Conservation (phyloP, 805 yeast genomes). For the Hanseniaspora singularis region DNA sequence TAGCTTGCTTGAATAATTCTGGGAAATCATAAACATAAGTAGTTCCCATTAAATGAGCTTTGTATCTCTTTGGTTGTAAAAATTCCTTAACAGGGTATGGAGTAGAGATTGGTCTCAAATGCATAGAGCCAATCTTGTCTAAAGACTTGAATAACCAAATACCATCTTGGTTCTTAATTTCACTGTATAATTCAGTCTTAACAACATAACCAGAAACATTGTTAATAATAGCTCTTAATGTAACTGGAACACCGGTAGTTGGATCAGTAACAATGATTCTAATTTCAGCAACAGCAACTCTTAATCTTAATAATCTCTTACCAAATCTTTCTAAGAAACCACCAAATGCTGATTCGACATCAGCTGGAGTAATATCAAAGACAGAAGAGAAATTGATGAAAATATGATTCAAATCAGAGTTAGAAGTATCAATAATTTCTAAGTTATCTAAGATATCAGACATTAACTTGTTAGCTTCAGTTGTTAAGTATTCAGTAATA, state of each 20-base stretch:
- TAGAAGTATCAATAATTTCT: slow-evolving; percentile 85
- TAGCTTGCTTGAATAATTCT: slow-evolving; percentile 90
- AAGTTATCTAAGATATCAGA: slow-evolving; percentile 88
- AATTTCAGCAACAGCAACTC: slow-evolving; percentile 95
- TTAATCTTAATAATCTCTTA: slow-evolving; percentile 87
- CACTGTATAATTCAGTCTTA: slow-evolving; percentile 87
- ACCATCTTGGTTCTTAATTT: slow-evolving; percentile 80
- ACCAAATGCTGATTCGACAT: slow-evolving; percentile 95
- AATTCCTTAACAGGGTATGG: slow-evolving; percentile 98
- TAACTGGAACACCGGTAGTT: slow-evolving; percentile 77
- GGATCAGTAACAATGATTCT: slow-evolving; percentile 91
- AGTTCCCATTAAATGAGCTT: slow-evolving; percentile 96
- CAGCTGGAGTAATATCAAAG: slow-evolving; percentile 86
- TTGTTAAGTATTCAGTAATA: slow-evolving; percentile 84
- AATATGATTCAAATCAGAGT: slow-evolving; percentile 92
- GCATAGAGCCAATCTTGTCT: slow-evolving; percentile 95
- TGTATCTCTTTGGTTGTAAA: slow-evolving; percentile 95
- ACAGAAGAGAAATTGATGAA: slow-evolving; percentile 95
- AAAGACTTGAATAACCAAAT: slow-evolving; percentile 96
- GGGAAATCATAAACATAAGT: slow-evolving; percentile 98
- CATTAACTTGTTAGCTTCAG: slow-evolving; percentile 94
- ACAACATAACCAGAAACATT: slow-evolving; percentile 97
- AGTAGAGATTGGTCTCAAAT: slow-evolving; percentile 84
- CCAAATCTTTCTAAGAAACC: slow-evolving; percentile 97
- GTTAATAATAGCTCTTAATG: slow-evolving; percentile 90